Evolutionary conservation across 2,329 filamentous ascomycete species (phyloP).

Genomic region (Fusarium camptoceras): DNA sequence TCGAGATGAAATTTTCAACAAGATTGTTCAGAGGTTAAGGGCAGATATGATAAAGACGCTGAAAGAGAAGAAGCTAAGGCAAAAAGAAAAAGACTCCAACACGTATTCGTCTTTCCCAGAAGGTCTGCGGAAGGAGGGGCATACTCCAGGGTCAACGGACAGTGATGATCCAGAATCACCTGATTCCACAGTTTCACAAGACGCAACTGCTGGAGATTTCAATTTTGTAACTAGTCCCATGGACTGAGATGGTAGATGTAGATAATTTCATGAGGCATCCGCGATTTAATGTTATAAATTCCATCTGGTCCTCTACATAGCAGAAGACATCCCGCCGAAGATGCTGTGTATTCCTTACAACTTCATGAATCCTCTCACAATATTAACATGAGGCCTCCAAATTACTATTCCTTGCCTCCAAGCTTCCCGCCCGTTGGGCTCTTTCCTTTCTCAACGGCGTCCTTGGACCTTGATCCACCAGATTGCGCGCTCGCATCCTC

Average conservation of each 20-base stretch:
- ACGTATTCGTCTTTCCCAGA: background rate
- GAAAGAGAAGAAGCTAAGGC: background rate
- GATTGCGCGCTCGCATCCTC: slow-evolving; percentile 11
- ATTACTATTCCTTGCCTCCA: slow-evolving; percentile 5
- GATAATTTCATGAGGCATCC: background rate
- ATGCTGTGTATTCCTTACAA: background rate
- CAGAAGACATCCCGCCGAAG: background rate
- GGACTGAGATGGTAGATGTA: background rate
- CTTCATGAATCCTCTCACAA: background rate
- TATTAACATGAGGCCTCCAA: background rate
- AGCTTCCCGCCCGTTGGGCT: background rate
- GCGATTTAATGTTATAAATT: background rate
- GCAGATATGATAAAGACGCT: background rate
- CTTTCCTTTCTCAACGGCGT: slow-evolving; percentile 11
- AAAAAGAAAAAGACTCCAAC: background rate
- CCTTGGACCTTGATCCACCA: slow-evolving; percentile 2
- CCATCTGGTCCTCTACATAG: too few species aligned
- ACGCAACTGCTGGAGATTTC: background rate
- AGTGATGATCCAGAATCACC: background rate
- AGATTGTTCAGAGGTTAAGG: background rate
- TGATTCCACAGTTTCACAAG: background rate
- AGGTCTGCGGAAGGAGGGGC: background rate
- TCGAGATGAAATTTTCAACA: background rate
- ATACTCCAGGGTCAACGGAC: background rate
- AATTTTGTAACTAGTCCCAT: background rate